Evolutionary conservation across 306 rosid species (phyloP), one percentile per base, ranked within the genome.

Genomic region (Rubus idaeus): DNA sequence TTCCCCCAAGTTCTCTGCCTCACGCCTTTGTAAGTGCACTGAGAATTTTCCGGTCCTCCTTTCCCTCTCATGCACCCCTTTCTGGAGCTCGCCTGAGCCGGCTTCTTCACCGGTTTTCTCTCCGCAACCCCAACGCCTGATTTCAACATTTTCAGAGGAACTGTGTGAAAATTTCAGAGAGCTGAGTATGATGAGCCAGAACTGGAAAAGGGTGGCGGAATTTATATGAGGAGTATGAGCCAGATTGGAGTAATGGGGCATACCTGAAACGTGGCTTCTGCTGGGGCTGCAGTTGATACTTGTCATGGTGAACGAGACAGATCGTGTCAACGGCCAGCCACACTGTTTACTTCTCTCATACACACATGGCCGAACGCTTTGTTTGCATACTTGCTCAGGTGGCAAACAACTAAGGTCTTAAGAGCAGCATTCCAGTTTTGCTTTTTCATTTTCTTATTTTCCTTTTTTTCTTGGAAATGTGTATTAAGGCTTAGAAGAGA

Each of bases 1-100:
- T 92, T 94, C 0, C 98, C 98, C 98, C 98, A 94, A 0, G 98
- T 92, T 70, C 98, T 84, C 78, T 94, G 98, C 2, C 98, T 84
- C 7, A 94, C 98, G 2, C 98, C 98, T 41, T 90, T 94, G 89
- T 81, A 94, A 72, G 93, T 82, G 89, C 98, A 94, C 42, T 61
- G 75, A 0, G 98, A 92, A 11, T 94, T 94, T 37, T 92, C 92
- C 0, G 98, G 98, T 39, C 97, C 98, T 3, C 98, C 98, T 63
- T 94, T 94, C 6, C 97, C 98, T 71, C 91, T 81, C 98, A 94
- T 94, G 14, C 97, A 94, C 10, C 97, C 98, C 66, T 94, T 94
- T 60, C 97, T 83, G 0, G 98, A 90, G 66, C 88, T 89, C 1
- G 96, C 95, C 14, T 90, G 97, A 0, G 88, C 83, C 3, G 93